phyloP scores from a whole-genome alignment of 176 grass and related monocot species.

The Typha latifolia region DNA sequence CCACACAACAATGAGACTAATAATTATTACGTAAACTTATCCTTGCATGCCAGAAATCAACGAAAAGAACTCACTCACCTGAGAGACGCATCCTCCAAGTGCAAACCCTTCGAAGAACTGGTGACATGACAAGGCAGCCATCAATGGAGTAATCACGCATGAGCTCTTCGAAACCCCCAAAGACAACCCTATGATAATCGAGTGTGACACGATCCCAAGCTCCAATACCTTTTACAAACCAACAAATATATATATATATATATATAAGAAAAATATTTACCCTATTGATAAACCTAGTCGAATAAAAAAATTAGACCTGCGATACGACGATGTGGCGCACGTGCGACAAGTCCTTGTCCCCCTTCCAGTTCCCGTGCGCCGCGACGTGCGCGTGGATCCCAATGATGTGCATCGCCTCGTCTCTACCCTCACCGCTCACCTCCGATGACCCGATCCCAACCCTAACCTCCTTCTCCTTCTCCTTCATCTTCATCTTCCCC shows the following conservation, averaged over 20 bases:
- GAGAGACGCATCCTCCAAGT: slow-evolving; percentile 68
- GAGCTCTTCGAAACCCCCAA: slow-evolving; percentile 70
- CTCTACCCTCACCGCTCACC: no score
- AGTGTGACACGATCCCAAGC: slow-evolving; percentile 86
- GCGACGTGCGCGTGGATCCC: slow-evolving; percentile 53
- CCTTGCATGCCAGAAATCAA: background rate
- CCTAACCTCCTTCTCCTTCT: background rate
- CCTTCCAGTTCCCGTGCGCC: no score
- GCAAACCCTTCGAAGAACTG: slow-evolving; percentile 93
- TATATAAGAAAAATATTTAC: background rate
- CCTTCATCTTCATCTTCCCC: background rate
- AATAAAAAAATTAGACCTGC: no score
- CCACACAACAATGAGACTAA: background rate
- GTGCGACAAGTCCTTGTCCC: no score
- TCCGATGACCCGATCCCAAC: background rate
- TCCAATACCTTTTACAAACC: slow-evolving; percentile 38
- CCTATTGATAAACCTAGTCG: no score
- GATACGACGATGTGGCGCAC: slow-evolving; percentile 36
- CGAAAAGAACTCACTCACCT: slow-evolving; percentile 28
- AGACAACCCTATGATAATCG: slow-evolving; percentile 69
- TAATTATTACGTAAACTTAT: background rate
- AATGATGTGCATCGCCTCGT: slow-evolving; percentile 48
- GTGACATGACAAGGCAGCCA: slow-evolving; percentile 72
- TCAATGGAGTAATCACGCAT: slow-evolving; percentile 59
- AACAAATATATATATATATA: slow-evolving; percentile 7